A percentile compares a stretch with the other conserved stretches of the same genome.
These are phyloP conservation scores for Podospora fimiseda DNA, from an alignment of 495 filamentous ascomycete species.

Conservation along the genomic window DNA sequence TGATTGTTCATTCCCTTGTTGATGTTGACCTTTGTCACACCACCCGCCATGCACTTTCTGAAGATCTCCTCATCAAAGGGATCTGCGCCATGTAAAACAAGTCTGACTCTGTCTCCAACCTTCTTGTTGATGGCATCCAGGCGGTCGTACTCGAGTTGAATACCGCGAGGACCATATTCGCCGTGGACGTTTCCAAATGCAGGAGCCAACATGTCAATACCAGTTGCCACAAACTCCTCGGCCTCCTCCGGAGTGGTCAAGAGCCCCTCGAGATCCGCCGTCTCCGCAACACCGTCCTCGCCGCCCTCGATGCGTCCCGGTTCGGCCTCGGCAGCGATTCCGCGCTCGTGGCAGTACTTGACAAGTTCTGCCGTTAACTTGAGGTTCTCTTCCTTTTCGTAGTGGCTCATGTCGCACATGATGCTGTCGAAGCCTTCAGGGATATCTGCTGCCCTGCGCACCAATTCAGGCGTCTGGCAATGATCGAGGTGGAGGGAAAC, in stretches of 20 bases:
- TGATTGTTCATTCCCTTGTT: conserved; percentile 75
- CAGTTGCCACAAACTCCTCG: conserved; percentile 67
- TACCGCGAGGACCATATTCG: conserved; percentile 68
- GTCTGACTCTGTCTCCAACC: conserved; percentile 54
- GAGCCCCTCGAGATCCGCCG: conserved; percentile 63
- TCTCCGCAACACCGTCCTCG: conserved; percentile 76
- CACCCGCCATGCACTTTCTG: conserved; percentile 58
- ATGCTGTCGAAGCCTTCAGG: conserved; percentile 66
- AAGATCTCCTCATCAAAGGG: conserved; percentile 66
- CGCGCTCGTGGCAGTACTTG: conserved; percentile 63
- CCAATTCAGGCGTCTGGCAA: conserved; percentile 65
- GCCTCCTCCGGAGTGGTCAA: conserved; percentile 76
- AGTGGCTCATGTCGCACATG: conserved; percentile 79
- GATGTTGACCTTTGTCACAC: conserved; percentile 75
- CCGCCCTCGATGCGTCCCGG: conserved; percentile 78
- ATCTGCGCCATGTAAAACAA: conserved; percentile 77
- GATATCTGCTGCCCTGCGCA: conserved; percentile 58
- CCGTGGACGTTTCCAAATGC: conserved; percentile 86
- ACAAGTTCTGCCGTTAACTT: conserved; percentile 63
- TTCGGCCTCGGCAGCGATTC: conserved; percentile 75
- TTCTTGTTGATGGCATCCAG: conserved; percentile 55
- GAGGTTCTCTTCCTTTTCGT: conserved; percentile 78
- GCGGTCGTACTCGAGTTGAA: conserved; percentile 66
- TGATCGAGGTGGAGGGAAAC: conserved; percentile 74
- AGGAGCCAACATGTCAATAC: conserved; percentile 77